Evolutionary conservation across 2,329 filamentous ascomycete species (phyloP), one percentile per base, ranked within the genome.

Genomic region (Alternaria ethzedia): DNA sequence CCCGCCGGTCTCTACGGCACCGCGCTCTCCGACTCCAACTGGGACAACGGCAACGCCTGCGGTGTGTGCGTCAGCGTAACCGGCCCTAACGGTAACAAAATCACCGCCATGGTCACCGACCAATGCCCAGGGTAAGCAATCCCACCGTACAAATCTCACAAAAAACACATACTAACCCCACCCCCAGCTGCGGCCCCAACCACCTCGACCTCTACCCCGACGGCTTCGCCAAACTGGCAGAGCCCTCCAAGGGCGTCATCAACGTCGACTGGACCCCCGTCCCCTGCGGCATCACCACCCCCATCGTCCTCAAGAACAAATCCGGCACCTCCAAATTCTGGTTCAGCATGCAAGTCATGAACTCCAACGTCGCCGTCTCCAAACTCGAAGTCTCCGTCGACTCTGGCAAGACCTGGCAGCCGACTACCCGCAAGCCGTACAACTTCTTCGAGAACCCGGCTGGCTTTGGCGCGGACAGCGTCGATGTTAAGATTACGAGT

Each of bases 41-140:
- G 89, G 89, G 77, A 83, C 54, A 79, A 75, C 56, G 83, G 85
- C 2, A 83, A 81, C 45, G 81, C 86, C 66, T 92, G 90, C 71
- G 89, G 90, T 67, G 81, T 83, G 20, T 91, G 90, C 67, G 79
- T 91, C 12, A 77, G 83, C 55, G 87, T 91, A 32, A 88, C 83
- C 3, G 86, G 87, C 1, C 85, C 85, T 5, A 82, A 76, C 13
- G 88, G 88, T 17, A 86, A 86, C 61, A 82, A 81, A 23, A 84
- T 91, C 75, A 90, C 83, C 30, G 89, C 86, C 43, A 91, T 91
- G 89, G 86, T 88, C 66, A 84, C 86, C 20, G 87, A 89, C 73
- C 76, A 88, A 77, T 89, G 87, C 76, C 86, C 86, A 43, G 83
- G 49, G 49, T 52, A 52, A 41, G 30, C 32, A 20, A 36, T 6